Conservation (phyloP, 2,329 filamentous ascomycete species). For the Teratosphaeria nubilosa region DNA sequence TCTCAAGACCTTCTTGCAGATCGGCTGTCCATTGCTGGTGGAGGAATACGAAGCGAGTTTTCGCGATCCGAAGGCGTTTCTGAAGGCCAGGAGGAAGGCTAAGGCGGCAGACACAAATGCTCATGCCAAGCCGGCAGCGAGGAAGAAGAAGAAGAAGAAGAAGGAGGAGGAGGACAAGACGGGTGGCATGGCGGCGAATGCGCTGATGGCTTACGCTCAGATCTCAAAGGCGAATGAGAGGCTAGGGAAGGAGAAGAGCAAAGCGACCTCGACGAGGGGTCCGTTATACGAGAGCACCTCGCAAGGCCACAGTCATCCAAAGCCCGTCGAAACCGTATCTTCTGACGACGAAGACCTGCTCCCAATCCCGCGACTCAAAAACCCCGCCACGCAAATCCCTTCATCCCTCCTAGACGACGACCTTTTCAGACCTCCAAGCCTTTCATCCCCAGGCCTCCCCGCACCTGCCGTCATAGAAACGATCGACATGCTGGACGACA, state of each 20-base stretch:
- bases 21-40: slow-evolving; percentile 56
- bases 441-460: neutral
- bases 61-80: slow-evolving; percentile 17
- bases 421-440: neutral
- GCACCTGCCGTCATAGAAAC: neutral
- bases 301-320: neutral
- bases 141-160: neutral
- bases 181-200: slow-evolving; percentile 6
- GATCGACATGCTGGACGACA: neutral
- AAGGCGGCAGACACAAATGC: neutral
- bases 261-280: neutral
- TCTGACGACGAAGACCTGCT: neutral
- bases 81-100: slow-evolving; percentile 18
- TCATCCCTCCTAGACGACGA: neutral
- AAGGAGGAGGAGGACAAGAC: slow-evolving; percentile 1
- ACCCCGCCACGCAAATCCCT: neutral
- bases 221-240: slow-evolving; percentile 13
- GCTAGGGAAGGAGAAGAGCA: neutral
- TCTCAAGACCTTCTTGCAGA: slow-evolving; percentile 51
- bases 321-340: too few species aligned
- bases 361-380: neutral
- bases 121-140: neutral
- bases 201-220: slow-evolving; percentile 10
- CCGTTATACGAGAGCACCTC: neutral
- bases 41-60: slow-evolving; percentile 52